phyloP scores from a whole-genome alignment of 2,329 filamentous ascomycete species.

The Ustilaginoidea virens region DNA sequence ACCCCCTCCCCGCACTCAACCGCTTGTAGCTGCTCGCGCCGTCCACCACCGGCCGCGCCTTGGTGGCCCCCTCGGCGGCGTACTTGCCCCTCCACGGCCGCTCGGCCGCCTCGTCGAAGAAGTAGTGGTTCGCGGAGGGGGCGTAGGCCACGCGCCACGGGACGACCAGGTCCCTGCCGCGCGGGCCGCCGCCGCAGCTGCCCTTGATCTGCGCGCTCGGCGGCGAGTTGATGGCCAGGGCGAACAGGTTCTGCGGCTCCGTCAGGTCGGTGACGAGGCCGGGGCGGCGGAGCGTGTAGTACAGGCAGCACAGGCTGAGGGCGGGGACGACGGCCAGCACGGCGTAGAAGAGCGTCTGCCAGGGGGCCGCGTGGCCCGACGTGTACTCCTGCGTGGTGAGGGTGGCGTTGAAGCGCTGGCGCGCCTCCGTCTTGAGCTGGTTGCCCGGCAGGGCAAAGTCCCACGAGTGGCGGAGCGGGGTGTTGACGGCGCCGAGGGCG shows the following conservation, averaged over 20 bases:
- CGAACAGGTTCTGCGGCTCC: slow-evolving; percentile 62
- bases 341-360: slow-evolving; percentile 52
- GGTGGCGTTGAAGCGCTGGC: slow-evolving; percentile 47
- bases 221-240: slow-evolving; percentile 48
- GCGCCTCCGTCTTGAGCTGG: slow-evolving; percentile 25
- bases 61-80: slow-evolving; percentile 13
- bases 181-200: slow-evolving; percentile 22
- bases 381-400: slow-evolving; percentile 54
- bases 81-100: slow-evolving; percentile 13
- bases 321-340: slow-evolving; percentile 50
- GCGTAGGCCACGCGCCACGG: slow-evolving; percentile 27
- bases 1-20: slow-evolving; percentile 12
- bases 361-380: slow-evolving; percentile 42
- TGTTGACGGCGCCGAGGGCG: slow-evolving; percentile 39
- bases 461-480: slow-evolving; percentile 47
- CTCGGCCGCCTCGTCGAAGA: slow-evolving; percentile 22
- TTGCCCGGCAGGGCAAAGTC: slow-evolving; percentile 13
- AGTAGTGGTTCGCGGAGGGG: slow-evolving; percentile 24
- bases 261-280: slow-evolving; percentile 64
- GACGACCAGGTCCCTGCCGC: slow-evolving; percentile 19
- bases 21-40: slow-evolving; percentile 13
- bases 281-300: slow-evolving; percentile 38
- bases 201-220: slow-evolving; percentile 21
- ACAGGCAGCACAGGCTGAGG: slow-evolving; percentile 49
- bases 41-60: slow-evolving; percentile 8